These are phyloP conservation scores for Neonectria ditissima DNA, from an alignment of 2,329 filamentous ascomycete genomes.

Conservation along the genomic window DNA sequence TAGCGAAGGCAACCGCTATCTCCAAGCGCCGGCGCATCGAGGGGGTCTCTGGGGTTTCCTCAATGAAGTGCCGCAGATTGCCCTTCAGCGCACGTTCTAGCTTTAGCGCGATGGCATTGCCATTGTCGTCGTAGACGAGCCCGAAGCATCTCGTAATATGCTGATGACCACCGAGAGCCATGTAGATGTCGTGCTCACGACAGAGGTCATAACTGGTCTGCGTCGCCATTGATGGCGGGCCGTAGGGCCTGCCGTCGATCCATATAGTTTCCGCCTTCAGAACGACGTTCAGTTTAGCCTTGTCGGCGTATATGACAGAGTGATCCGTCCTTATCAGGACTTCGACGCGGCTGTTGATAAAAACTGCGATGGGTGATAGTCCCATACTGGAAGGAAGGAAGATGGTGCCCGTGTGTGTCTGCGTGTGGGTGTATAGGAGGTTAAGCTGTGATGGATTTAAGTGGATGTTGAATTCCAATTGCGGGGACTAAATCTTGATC, in stretches of 20 bases:
- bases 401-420: background rate
- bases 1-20: background rate
- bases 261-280: constrained; percentile 22
- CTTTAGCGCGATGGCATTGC: constrained; percentile 16
- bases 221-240: constrained; percentile 10
- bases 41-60: constrained; percentile 9
- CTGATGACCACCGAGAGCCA: constrained; percentile 13
- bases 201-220: constrained; percentile 16
- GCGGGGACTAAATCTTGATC: constrained; percentile 12
- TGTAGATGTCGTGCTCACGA: constrained; percentile 22
- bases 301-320: constrained; percentile 18
- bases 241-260: constrained; percentile 18
- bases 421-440: background rate
- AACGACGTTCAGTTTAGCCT: constrained; percentile 16
- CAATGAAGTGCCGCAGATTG: constrained; percentile 18
- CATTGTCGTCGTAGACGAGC: constrained; percentile 11
- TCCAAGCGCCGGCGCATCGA: constrained; percentile 4
- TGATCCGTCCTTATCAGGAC: constrained; percentile 20
- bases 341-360: constrained; percentile 19
- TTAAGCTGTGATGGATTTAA: background rate
- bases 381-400: constrained; percentile 15
- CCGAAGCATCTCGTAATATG: constrained; percentile 12
- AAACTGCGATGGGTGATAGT: constrained; percentile 14
- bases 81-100: constrained; percentile 12
- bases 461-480: background rate